Base-by-base conservation (phyloP, 306 rosid species). In the Clitoria ternatea region DNA sequence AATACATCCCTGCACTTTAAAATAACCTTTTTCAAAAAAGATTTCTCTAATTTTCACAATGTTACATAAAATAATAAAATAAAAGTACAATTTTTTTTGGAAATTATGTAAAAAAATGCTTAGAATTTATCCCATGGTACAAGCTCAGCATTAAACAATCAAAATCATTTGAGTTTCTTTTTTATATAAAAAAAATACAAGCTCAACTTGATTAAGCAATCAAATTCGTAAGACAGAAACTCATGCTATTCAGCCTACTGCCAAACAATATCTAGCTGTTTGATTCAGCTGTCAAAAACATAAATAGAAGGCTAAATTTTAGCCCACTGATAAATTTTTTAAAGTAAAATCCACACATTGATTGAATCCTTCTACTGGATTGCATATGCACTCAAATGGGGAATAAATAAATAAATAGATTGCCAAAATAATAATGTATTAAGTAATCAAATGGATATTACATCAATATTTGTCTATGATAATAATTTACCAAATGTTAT, bases 391-490 rank as follows among this genome's bases (percentile, higher is more conserved):
- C 24, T 44, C 24, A 24, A 22, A 35, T 22, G 3, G 39, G 15
- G 40, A 26, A 54, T 73, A 44, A 75, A 61, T n/a, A 20, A 64
- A 33, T 11, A 24, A 36, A 47, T 75, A 33, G 70, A 70, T 63
- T 57, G 26, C 48, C 37, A 27, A 47, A 66, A 37, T 17, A 44
- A 68, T 61, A 77, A 45, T 64, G 33, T 18, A 66, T 24, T 24
- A 30, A n/a, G n/a, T 48, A 67, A 80, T 26, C 47, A 26, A 26
- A 73, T 52, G 36, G 3, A 14, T 14, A 60, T 56, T 65, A 77
- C 75, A 79, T 65, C 27, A 59, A 79, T 22, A 15, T 60, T 43
- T 22, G 29, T 54, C 81, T 32, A 60, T 7, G 30, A 7, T 19
- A 49, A 48, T 10, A 60, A 40, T 5, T 19, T 17, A 57, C 47